A percentile compares a stretch with the other conserved stretches of the same genome.
Evolutionary conservation across 768 basidiomycete genomes (phyloP).

Genomic region (Lactifluus hygrophoroides): DNA sequence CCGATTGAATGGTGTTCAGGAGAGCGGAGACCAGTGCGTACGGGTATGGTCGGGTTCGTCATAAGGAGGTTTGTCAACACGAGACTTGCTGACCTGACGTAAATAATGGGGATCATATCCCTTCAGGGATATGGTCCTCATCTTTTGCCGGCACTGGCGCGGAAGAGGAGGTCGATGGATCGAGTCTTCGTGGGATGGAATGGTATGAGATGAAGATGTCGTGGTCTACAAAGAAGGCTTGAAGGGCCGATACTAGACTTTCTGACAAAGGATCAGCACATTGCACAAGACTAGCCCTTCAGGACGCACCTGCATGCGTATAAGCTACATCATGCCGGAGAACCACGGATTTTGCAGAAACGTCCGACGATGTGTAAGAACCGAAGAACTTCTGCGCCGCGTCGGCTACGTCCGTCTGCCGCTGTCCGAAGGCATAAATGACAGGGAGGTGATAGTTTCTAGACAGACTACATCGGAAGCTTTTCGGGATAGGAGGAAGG

Average conservation of each 20-base stretch:
- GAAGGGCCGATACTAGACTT: slow-evolving; percentile 27
- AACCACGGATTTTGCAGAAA: slow-evolving; percentile 32
- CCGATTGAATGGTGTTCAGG: background rate
- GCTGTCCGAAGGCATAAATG: slow-evolving; percentile 84
- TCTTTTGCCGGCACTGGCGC: background rate
- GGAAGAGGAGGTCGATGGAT: slow-evolving; percentile 13
- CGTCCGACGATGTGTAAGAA: slow-evolving; percentile 23
- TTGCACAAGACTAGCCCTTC: background rate
- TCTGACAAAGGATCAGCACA: slow-evolving; percentile 25
- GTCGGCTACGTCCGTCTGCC: slow-evolving; percentile 45
- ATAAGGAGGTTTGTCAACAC: slow-evolving; percentile 79
- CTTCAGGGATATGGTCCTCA: background rate
- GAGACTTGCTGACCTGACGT: slow-evolving; percentile 75
- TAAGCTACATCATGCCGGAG: slow-evolving; percentile 76
- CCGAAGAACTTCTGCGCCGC: slow-evolving; percentile 39
- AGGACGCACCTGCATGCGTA: slow-evolving; percentile 48
- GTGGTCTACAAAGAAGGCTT: slow-evolving; percentile 14
- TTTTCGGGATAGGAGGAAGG: background rate
- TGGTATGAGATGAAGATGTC: slow-evolving; percentile 27
- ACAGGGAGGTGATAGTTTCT: slow-evolving; percentile 86
- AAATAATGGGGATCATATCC: slow-evolving; percentile 28
- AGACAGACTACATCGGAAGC: background rate
- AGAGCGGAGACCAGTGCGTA: slow-evolving; percentile 23
- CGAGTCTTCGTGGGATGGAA: slow-evolving; percentile 24
- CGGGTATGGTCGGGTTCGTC: slow-evolving; percentile 61